A percentile compares a stretch with the other conserved stretches of the same genome.
Evolutionary conservation across 768 basidiomycete genomes (phyloP).

Genomic region (Pleurotus eryngii): DNA sequence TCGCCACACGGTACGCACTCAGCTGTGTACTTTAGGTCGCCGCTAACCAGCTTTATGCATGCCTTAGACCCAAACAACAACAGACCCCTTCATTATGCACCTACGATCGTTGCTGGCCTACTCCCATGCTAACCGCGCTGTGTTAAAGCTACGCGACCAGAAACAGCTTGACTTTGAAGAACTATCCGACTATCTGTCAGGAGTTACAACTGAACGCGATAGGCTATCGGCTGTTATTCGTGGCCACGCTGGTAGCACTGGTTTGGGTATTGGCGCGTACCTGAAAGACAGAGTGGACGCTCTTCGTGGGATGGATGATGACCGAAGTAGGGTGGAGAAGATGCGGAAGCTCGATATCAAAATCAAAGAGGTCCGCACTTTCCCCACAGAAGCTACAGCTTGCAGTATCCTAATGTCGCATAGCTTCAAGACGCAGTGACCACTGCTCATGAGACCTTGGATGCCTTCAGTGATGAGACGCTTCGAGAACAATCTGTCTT

Average conservation of each 20-base stretch:
- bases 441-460: conserved; percentile 91
- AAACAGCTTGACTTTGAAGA: conserved; percentile 99
- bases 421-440: conserved; percentile 96
- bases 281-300: conserved; percentile 90
- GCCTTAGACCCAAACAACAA: conserved; percentile 78
- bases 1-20: conserved; percentile 66
- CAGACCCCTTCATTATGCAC: conserved; percentile 87
- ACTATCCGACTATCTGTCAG: conserved; percentile 89
- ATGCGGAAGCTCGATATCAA: conserved; percentile 90
- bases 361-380: conserved; percentile 82
- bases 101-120: conserved; percentile 92
- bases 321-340: conserved; percentile 87
- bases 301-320: conserved; percentile 89
- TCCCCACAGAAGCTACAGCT: neutral
- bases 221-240: conserved; percentile 84
- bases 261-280: conserved; percentile 84
- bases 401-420: conserved; percentile 1
- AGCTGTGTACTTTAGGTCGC: neutral
- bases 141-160: conserved; percentile 93
- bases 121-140: conserved; percentile 89
- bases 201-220: conserved; percentile 91
- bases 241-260: conserved; percentile 83
- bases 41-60: neutral
- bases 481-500: conserved; percentile 88
- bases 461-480: conserved; percentile 95